Percentiles rank a stretch among this genome's conserved stretches.
These are phyloP conservation scores for Hibiscus trionum DNA, from an alignment of 345 rosid species.

Conservation along the genomic window DNA sequence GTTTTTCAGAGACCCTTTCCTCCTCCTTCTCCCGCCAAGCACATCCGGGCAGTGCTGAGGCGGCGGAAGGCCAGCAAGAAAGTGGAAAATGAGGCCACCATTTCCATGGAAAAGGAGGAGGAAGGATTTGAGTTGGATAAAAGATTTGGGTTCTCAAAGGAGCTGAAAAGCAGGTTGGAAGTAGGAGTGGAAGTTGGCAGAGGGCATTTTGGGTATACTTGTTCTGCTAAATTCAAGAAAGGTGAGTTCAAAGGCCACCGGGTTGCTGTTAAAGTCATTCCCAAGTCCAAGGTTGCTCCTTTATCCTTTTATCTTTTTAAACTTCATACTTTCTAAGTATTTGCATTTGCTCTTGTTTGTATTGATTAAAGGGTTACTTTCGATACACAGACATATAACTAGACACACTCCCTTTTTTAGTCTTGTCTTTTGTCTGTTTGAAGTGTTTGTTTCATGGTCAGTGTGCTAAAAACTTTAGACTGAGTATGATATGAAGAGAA, in stretches of 20 bases:
- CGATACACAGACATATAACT: too few species aligned
- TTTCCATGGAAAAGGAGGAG: slow-evolving; percentile 21
- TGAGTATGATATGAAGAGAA: neutral
- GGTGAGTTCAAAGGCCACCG: slow-evolving; percentile 77
- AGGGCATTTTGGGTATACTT: slow-evolving; percentile 96
- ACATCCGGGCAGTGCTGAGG: too few species aligned
- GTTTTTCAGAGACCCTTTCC: too few species aligned
- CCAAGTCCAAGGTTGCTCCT: slow-evolving; percentile 62
- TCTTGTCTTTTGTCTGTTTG: neutral
- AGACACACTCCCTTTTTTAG: neutral
- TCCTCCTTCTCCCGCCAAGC: too few species aligned
- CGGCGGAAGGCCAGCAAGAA: too few species aligned
- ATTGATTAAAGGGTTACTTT: too few species aligned
- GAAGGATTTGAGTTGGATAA: slow-evolving; percentile 58
- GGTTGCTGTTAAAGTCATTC: slow-evolving; percentile 91
- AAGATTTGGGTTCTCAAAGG: slow-evolving; percentile 82
- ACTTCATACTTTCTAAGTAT: too few species aligned
- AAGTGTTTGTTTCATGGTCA: too few species aligned
- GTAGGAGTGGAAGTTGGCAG: slow-evolving; percentile 85
- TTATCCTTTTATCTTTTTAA: too few species aligned
- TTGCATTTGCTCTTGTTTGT: too few species aligned
- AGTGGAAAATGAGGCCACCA: neutral
- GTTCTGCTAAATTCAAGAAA: slow-evolving; percentile 82
- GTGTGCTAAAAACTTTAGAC: neutral
- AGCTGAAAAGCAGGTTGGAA: slow-evolving; percentile 53